phyloP scores from a whole-genome alignment of 345 rosid species.

The Boechera divaricarpa region DNA sequence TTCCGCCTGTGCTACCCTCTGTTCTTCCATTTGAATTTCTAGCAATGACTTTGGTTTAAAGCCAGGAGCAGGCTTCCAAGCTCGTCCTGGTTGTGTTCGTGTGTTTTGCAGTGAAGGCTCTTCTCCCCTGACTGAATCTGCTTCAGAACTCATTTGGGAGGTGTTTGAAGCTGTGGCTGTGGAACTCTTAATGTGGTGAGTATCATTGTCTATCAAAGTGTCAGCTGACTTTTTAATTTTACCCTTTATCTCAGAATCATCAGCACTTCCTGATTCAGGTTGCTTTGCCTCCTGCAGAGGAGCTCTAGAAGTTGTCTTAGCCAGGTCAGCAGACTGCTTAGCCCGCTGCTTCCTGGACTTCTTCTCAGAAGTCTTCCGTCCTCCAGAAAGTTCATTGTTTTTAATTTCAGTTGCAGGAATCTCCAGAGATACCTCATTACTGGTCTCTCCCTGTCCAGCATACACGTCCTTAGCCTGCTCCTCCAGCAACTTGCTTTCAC shows the following conservation, averaged over 20 bases:
- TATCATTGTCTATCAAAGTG: conserved; percentile 48
- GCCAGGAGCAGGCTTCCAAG: conserved; percentile 99
- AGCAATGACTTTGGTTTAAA: conserved; percentile 88
- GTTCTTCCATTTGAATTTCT: conserved; percentile 98
- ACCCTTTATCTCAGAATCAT: conserved; percentile 44
- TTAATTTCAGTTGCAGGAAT: conserved; percentile 48
- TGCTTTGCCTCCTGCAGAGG: conserved; percentile 53
- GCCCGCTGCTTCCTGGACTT: conserved; percentile 83
- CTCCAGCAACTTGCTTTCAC: conserved; percentile 43
- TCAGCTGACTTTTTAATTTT: conserved; percentile 44
- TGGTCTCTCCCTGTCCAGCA: conserved; percentile 49
- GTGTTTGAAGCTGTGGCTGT: conserved; percentile 34
- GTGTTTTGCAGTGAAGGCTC: conserved; percentile 52
- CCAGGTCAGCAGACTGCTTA: conserved; percentile 62
- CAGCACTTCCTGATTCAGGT: conserved; percentile 51
- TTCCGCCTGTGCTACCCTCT: conserved; percentile 67
- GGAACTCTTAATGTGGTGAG: conserved; percentile 45
- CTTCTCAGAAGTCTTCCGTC: conserved; percentile 74
- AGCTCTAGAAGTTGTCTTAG: conserved; percentile 55
- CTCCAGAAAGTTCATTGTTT: conserved; percentile 60
- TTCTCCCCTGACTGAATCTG: conserved; percentile 47
- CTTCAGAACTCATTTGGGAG: conserved; percentile 39
- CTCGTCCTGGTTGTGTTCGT: conserved; percentile 55
- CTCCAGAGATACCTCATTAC: conserved; percentile 44
- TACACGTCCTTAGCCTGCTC: conserved; percentile 35